Evolutionary conservation across 192 early-diverging fungal genomes (phyloP).

Genomic region (Neocallimastix lanati): DNA sequence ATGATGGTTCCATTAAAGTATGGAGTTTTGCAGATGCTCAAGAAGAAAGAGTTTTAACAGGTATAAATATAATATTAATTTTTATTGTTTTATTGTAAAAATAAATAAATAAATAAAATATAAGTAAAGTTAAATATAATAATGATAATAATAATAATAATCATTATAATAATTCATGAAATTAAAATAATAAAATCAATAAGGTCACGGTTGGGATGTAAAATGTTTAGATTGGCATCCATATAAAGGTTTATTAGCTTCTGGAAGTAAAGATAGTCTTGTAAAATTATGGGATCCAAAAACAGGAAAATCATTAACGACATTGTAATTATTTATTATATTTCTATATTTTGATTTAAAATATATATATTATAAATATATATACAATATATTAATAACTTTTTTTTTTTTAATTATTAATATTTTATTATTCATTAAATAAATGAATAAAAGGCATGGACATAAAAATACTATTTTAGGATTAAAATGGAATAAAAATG

Average conservation of each 20-base stretch:
- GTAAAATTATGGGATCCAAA: constrained; percentile 98
- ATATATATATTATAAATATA: too few species aligned
- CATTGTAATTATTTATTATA: constrained; percentile 33
- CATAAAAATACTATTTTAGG: constrained; percentile 85
- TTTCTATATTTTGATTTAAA: too few species aligned
- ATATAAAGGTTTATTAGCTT: constrained; percentile 73
- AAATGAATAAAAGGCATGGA: constrained; percentile 39
- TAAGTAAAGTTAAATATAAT: too few species aligned
- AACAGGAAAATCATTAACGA: constrained; percentile 62
- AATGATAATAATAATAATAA: too few species aligned
- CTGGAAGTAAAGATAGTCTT: constrained; percentile 85
- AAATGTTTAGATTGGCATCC: constrained; percentile 97
- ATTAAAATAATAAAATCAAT: neutral
- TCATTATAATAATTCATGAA: too few species aligned
- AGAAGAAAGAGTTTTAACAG: constrained; percentile 59
- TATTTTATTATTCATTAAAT: neutral
- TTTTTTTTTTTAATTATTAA: neutral
- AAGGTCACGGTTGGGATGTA: constrained; percentile 92
- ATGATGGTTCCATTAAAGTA: constrained; percentile 88
- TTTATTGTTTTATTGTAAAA: too few species aligned
- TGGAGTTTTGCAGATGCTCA: constrained; percentile 79
- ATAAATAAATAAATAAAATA: too few species aligned
- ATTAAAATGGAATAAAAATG: constrained; percentile 90
- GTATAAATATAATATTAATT: constrained; percentile 3
- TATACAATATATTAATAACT: constrained; percentile 1